These are phyloP conservation scores for Fraxinus pennsylvanica DNA, from an alignment of 257 asterid genomes.

Conservation along the genomic window DNA sequence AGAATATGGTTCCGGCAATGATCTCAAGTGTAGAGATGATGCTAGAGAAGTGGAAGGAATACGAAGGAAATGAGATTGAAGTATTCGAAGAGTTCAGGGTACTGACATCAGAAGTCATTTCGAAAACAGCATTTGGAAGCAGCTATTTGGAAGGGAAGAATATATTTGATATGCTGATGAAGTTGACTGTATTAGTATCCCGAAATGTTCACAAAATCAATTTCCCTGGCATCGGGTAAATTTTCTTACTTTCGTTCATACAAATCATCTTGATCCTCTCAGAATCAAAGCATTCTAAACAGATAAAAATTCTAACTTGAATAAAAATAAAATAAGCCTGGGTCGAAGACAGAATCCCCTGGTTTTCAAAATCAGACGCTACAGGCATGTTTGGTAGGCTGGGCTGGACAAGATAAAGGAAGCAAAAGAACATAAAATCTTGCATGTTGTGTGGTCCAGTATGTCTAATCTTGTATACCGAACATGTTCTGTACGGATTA, in stretches of 20 bases:
- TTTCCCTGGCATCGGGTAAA: constrained; percentile 50
- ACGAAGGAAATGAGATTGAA: constrained; percentile 49
- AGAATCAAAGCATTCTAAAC: neutral
- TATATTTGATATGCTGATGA: constrained; percentile 60
- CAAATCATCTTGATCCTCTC: neutral
- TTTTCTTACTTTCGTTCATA: neutral
- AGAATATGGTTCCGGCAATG: constrained; percentile 61
- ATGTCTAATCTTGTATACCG: no score
- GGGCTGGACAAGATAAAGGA: neutral
- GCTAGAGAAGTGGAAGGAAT: constrained; percentile 54
- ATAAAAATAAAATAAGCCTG: no score
- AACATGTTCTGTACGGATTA: neutral
- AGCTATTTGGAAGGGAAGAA: constrained; percentile 63
- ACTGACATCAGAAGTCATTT: constrained; percentile 59
- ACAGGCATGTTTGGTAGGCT: neutral
- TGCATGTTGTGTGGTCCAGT: no score
- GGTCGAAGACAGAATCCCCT: neutral
- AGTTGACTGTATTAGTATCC: constrained; percentile 42
- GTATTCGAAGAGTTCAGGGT: constrained; percentile 58
- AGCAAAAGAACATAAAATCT: neutral
- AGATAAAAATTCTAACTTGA: neutral
- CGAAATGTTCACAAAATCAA: constrained; percentile 41
- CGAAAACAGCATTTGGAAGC: constrained; percentile 76
- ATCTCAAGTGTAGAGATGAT: constrained; percentile 49
- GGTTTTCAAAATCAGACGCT: neutral